Conservation (phyloP, 2,329 filamentous ascomycete genomes). For the Ascochyta koolunga region DNA sequence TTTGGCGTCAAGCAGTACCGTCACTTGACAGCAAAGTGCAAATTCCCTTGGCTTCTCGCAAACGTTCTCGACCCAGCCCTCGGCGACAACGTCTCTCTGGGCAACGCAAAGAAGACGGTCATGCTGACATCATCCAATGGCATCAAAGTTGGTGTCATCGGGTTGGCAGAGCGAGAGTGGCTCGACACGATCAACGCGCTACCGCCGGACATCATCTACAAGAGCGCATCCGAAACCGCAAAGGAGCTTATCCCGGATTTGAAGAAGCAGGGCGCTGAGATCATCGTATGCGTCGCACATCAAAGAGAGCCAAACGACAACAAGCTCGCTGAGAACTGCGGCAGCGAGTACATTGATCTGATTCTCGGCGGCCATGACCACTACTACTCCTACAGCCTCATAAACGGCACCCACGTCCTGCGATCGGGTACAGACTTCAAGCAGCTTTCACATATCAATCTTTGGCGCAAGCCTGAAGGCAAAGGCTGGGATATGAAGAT, state of each 20-base stretch:
- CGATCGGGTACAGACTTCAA: constrained; percentile 91
- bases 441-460: constrained; percentile 87
- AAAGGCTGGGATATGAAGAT: constrained; percentile 80
- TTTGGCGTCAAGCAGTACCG: constrained; percentile 85
- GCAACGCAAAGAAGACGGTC: constrained; percentile 73
- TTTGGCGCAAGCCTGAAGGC: constrained; percentile 61
- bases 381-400: constrained; percentile 77
- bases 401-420: constrained; percentile 83
- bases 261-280: constrained; percentile 77
- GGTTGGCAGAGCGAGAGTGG: constrained; percentile 86
- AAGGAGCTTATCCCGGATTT: constrained; percentile 75
- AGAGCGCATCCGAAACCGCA: constrained; percentile 76
- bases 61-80: constrained; percentile 86
- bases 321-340: constrained; percentile 75
- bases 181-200: constrained; percentile 86
- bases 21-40: constrained; percentile 73
- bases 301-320: constrained; percentile 88
- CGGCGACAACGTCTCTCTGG: constrained; percentile 75
- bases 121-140: constrained; percentile 83
- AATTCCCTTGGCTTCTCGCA: constrained; percentile 87
- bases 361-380: constrained; percentile 91
- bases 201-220: constrained; percentile 81
- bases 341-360: constrained; percentile 78
- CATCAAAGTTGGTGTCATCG: constrained; percentile 83
- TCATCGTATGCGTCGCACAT: constrained; percentile 83